A percentile compares a stretch with the other conserved stretches of the same genome.
phyloP scores from a whole-genome alignment of 2,329 filamentous ascomycete species.

The Talaromyces islandicus region DNA sequence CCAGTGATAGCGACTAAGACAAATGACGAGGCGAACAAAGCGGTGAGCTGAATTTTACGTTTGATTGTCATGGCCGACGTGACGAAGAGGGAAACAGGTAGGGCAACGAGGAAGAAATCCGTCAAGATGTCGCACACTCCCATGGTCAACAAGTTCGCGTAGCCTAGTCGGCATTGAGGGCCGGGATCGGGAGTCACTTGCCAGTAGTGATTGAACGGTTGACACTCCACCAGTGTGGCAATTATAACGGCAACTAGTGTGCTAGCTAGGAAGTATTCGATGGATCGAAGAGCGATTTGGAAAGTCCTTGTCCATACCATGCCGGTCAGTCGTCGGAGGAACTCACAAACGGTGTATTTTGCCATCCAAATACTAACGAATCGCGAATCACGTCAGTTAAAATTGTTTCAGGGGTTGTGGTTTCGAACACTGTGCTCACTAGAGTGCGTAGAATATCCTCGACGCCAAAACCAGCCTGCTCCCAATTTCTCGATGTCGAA shows the following conservation, averaged over 20 bases:
- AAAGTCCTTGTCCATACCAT: constrained; percentile 76
- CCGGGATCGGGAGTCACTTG: constrained; percentile 82
- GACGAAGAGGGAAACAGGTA: constrained; percentile 84
- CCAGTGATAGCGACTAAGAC: constrained; percentile 72
- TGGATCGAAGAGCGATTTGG: constrained; percentile 61
- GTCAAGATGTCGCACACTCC: constrained; percentile 83
- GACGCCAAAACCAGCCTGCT: constrained; percentile 76
- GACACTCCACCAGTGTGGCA: constrained; percentile 78
- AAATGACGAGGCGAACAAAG: constrained; percentile 80
- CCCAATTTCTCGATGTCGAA: constrained; percentile 62
- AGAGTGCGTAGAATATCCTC: constrained; percentile 80
- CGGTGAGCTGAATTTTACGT: constrained; percentile 71
- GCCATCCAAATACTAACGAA: constrained; percentile 74
- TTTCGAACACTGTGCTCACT: constrained; percentile 51
- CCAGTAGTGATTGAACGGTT: constrained; percentile 68
- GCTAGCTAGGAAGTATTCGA: constrained; percentile 67
- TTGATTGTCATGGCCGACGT: constrained; percentile 68
- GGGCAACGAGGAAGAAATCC: constrained; percentile 78
- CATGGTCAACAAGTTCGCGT: constrained; percentile 82
- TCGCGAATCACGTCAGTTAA: constrained; percentile 7
- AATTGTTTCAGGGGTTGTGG: not conserved
- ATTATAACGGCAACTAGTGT: constrained; percentile 79
- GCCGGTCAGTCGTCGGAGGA: constrained; percentile 77
- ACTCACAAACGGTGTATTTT: constrained; percentile 86
- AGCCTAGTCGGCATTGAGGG: constrained; percentile 76